phyloP scores from a whole-genome alignment of 495 filamentous ascomycete species.

The Hypoxylon fuscum region DNA sequence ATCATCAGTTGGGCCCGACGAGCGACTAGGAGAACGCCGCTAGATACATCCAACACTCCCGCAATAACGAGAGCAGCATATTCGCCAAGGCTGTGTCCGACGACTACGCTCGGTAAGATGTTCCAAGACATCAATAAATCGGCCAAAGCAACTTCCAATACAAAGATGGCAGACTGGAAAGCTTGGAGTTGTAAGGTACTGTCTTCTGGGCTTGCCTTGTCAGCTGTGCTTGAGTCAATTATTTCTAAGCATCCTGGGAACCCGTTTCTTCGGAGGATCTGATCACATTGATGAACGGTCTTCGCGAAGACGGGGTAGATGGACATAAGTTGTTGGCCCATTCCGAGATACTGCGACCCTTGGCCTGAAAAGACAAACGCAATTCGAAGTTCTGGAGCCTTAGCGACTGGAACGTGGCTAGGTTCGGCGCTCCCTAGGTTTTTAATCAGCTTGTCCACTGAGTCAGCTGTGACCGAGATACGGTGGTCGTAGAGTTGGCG shows the following conservation, averaged over 20 bases:
- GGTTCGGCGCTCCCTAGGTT: neutral
- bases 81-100: slow-evolving; percentile 2
- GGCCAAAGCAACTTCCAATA: slow-evolving; percentile 7
- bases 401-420: neutral
- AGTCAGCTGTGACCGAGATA: slow-evolving; percentile 6
- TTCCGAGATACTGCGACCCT: slow-evolving; percentile 11
- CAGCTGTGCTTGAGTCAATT: neutral
- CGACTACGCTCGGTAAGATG: neutral
- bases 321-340: slow-evolving; percentile 14
- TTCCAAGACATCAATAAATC: slow-evolving; percentile 15
- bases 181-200: slow-evolving; percentile 1
- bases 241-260: slow-evolving; percentile 13
- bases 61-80: neutral
- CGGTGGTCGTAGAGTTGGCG: slow-evolving; percentile 18
- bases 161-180: slow-evolving; percentile 19
- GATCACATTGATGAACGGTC: slow-evolving; percentile 1
- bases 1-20: slow-evolving; percentile 1
- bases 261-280: slow-evolving; percentile 5
- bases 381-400: neutral
- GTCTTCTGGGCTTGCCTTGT: neutral
- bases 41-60: neutral
- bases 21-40: neutral
- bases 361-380: slow-evolving; percentile 2
- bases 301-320: slow-evolving; percentile 13
- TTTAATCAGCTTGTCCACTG: neutral